Evolutionary conservation across 1,139 yeast species (phyloP), one percentile per base, ranked within the genome.

Genomic region (Diutina neorugosa): DNA sequence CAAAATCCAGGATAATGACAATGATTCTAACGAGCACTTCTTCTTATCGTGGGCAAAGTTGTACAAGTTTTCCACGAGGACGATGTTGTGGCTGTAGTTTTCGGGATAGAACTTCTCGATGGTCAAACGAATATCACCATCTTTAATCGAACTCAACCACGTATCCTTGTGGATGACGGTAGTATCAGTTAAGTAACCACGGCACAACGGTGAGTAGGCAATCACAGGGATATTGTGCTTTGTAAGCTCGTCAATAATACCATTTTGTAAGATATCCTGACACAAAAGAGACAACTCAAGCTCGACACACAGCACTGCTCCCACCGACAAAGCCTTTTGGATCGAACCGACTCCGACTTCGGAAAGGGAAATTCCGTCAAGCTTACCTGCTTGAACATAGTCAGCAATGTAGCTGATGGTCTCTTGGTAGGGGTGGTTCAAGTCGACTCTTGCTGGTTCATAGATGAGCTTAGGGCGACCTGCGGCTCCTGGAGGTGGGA

Each of bases 151-250:
- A 6, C 56, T 52, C 44, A 62, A 59, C 59, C 68, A 71, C 2
- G 59, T 61, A 5, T 69, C 69, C 5, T 68, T 60, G 9, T 74
- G 63, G 49, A 69, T 77, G 55, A 80, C 76, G 16, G 70, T 62
- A 52, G 58, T 58, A 54, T 93, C 94, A 6, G 94, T 83, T 56
- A 89, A 74, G 55, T 82, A 67, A 0, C 96, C 96, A 61, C 86
- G 74, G n/a, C 89, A 83, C 57, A 89, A 72, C 47, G 96, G 96
- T 23, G 95, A 84, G 67, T 89, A 88, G 31, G 91, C 88, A 57
- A 86, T 69, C 43, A 87, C 70, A 9, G 93, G 85, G 55, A 88
- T 76, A n/a, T 70, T 71, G 44, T 63, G 62, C 51, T 62, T 60
- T 14, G 74, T 63, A 44, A 77, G 70, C 56, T 82, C 83, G 18